These are phyloP conservation scores for Exophiala spinifera DNA, from an alignment of 2,329 filamentous ascomycete genomes.

Conservation along the genomic window DNA sequence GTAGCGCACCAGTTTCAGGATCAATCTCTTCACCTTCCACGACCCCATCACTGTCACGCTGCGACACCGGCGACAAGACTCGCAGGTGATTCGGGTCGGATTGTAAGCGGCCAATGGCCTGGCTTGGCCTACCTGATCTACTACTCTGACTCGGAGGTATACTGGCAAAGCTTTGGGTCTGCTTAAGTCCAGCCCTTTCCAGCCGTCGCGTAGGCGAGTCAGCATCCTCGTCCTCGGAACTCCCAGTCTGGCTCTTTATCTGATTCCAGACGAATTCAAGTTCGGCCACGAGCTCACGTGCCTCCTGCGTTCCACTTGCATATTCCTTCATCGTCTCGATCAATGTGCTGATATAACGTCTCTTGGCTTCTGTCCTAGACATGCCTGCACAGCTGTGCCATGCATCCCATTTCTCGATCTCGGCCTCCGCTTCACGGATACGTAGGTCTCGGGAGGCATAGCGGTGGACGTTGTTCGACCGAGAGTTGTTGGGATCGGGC, in stretches of 20 bases:
- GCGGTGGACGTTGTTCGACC: constrained; percentile 26
- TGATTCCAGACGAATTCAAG: constrained; percentile 99
- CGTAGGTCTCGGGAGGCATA: constrained; percentile 28
- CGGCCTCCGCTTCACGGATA: constrained; percentile 44
- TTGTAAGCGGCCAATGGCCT: constrained; percentile 11
- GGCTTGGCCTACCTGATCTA: constrained; percentile 5
- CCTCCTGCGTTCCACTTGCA: constrained; percentile 76
- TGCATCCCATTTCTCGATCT: constrained; percentile 62
- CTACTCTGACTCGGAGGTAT: constrained; percentile 10
- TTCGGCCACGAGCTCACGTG: constrained; percentile 81
- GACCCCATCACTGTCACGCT: constrained; percentile 51
- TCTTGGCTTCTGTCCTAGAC: constrained; percentile 86
- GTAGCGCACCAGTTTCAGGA: constrained; percentile 27
- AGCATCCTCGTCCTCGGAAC: constrained; percentile 36
- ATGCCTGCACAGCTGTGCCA: constrained; percentile 87
- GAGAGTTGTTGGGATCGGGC: constrained; percentile 22
- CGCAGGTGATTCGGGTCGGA: constrained; percentile 53
- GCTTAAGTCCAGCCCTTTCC: constrained; percentile 47
- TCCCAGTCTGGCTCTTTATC: constrained; percentile 54
- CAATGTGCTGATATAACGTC: constrained; percentile 85
- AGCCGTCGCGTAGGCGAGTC: constrained; percentile 39
- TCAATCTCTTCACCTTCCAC: constrained; percentile 37
- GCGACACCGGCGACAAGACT: constrained; percentile 80
- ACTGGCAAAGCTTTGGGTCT: constrained; percentile 23
- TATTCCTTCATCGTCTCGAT: constrained; percentile 97